Conservation (phyloP, 352 stramenopile genomes). For the Globisporangium perplexum region DNA sequence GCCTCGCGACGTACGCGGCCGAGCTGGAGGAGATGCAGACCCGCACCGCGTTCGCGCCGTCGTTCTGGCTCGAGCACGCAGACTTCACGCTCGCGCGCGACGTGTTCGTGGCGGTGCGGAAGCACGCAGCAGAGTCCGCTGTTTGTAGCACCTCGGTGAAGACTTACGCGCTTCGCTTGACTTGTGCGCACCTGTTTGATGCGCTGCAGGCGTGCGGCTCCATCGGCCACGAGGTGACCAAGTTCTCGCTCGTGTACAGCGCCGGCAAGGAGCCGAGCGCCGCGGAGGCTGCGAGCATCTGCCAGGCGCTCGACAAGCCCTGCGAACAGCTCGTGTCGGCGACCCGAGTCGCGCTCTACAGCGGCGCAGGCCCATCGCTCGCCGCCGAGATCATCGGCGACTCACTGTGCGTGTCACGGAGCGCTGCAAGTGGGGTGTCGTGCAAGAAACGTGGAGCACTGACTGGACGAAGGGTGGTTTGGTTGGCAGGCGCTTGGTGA, state of each 20-base stretch:
- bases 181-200: neutral
- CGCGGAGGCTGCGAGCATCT: conserved; percentile 70
- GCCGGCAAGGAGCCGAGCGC: conserved; percentile 59
- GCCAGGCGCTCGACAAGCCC: conserved; percentile 64
- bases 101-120: conserved; percentile 68
- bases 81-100: conserved; percentile 78
- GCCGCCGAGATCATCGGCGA: conserved; percentile 65
- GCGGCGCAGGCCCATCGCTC: conserved; percentile 68
- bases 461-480: neutral
- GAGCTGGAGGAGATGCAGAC: conserved; percentile 61
- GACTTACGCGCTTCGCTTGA: neutral
- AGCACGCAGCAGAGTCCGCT: no score
- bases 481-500: conserved; percentile 54
- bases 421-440: neutral
- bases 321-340: conserved; percentile 75
- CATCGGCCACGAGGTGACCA: conserved; percentile 80
- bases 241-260: conserved; percentile 80
- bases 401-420: conserved; percentile 39
- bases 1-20: conserved; percentile 38
- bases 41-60: conserved; percentile 60
- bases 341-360: conserved; percentile 75
- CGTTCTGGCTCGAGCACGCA: conserved; percentile 71
- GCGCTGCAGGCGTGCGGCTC: conserved; percentile 39
- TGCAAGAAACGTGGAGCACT: neutral
- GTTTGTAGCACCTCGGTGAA: no score